Evolutionary conservation across 2,329 filamentous ascomycete genomes (phyloP), one percentile per base, ranked within the genome.

Genomic region (Mollisia scopiformis): DNA sequence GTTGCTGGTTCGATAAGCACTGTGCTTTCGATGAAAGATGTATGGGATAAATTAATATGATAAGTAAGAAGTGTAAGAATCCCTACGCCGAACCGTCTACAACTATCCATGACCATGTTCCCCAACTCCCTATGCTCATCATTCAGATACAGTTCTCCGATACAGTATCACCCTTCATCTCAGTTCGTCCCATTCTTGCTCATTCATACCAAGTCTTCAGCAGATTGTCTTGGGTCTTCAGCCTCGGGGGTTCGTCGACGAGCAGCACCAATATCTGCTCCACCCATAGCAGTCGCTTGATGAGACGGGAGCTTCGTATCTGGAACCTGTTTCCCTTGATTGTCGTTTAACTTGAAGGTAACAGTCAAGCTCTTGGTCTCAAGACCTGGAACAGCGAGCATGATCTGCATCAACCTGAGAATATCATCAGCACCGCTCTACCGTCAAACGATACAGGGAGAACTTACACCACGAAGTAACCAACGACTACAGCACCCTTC

Each of bases 311-410:
- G 13, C n/a, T 66, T 66, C 13, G 33, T 58, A n/a, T 62, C 62
- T n/a, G 41, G 41, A 1, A 31, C 37, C n/a, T 41, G 37, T 30
- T 64, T 63, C 2, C 54, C 56, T 11, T 58, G 53, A 25, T 57
- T 49, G 28, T 63, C 58, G 13, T 46, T 61, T 11, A 61, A 19
- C 51, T 58, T 61, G 16, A 51, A 46, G 8, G 62, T 58, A 3
- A 94, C 66, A 80, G 82, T 60, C 74, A 84, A 25, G 81, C 87
- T 1, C 78, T 96, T 37, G 75, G 80, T 49, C 82, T 83, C 6
- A 88, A 94, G 66, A 88, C 88, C 56, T 96, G 91, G 90, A 84
- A 87, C 69, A 80, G 61, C 60, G 30, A 59, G 55, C 16, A 63
- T 14, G 33, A 57, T 13, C 35, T 62, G 62, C 41, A 53, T 33